A percentile compares a stretch with the other conserved stretches of the same genome.
phyloP scores from a whole-genome alignment of 371 early-diverging fungal genomes.

The Mortierella polycephala region DNA sequence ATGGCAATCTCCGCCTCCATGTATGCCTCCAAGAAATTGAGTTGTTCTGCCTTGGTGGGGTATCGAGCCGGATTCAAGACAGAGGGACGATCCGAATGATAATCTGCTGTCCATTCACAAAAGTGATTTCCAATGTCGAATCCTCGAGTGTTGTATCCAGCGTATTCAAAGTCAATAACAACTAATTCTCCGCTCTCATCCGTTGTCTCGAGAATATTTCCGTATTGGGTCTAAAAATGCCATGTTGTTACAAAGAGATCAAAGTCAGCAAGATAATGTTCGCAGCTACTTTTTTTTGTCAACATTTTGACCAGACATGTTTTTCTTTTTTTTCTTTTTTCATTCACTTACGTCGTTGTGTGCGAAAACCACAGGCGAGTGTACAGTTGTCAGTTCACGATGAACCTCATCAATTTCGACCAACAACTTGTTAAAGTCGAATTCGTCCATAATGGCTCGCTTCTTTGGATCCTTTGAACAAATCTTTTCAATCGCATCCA shows the following conservation, averaged over 20 bases:
- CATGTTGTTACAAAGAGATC: not conserved
- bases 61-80: conserved; percentile 58
- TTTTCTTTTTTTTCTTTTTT: conserved; percentile 54
- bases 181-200: conserved; percentile 68
- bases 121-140: conserved; percentile 92
- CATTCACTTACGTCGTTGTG: conserved; percentile 81
- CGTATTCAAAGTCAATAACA: conserved; percentile 88
- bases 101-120: conserved; percentile 90
- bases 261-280: not conserved
- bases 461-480: conserved; percentile 44
- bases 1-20: conserved; percentile 63
- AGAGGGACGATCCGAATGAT: conserved; percentile 70
- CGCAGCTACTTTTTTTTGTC: not conserved
- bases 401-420: conserved; percentile 63
- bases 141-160: conserved; percentile 85
- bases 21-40: conserved; percentile 74
- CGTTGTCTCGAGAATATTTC: conserved; percentile 75
- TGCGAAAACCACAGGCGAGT: conserved; percentile 80
- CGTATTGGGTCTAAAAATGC: conserved; percentile 74
- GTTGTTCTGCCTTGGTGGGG: conserved; percentile 69
- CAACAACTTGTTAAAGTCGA: conserved; percentile 58
- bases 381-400: conserved; percentile 45
- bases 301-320: not conserved
- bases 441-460: conserved; percentile 32
- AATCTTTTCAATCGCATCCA: conserved; percentile 46